Conservation (phyloP, 1,284 basidiomycete species). For the Rhodotorula glutinis region DNA sequence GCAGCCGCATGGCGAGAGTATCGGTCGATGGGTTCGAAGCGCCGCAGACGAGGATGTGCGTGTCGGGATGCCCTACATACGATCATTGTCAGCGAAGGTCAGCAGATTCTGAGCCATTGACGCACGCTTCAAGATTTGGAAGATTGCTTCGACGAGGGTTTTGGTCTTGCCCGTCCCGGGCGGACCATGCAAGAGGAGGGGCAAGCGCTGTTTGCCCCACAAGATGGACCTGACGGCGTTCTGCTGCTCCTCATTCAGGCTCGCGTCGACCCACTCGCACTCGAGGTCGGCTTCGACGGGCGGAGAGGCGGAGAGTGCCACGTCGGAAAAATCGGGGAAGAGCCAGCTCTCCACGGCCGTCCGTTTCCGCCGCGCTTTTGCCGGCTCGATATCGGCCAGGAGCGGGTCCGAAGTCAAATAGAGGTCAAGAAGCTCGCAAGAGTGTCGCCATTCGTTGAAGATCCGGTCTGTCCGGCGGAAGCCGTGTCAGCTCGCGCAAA, state of each 20-base stretch:
- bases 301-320: neutral
- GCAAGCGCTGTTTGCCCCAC: slow-evolving; percentile 31
- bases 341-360: slow-evolving; percentile 41
- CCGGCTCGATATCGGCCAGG: neutral
- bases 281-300: slow-evolving; percentile 3
- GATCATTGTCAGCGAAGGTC: no score
- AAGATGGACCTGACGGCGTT: slow-evolving; percentile 42
- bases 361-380: slow-evolving; percentile 12
- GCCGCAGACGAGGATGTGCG: slow-evolving; percentile 48
- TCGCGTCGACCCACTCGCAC: slow-evolving; percentile 42
- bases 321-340: slow-evolving; percentile 40
- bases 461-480: slow-evolving; percentile 17
- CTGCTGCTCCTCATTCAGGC: slow-evolving; percentile 47
- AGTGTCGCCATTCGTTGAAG: slow-evolving; percentile 31
- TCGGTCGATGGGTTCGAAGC: slow-evolving; percentile 51
- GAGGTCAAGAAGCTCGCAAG: slow-evolving; percentile 22
- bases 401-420: slow-evolving; percentile 10
- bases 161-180: slow-evolving; percentile 50
- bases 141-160: slow-evolving; percentile 47
- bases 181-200: slow-evolving; percentile 36
- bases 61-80: slow-evolving; percentile 34
- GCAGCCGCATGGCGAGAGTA: slow-evolving; percentile 48
- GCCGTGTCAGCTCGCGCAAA: neutral
- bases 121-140: slow-evolving; percentile 45
- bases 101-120: neutral